A percentile compares a stretch with the other conserved stretches of the same genome.
phyloP scores from a whole-genome alignment of 1,139 yeast species.

The Lodderomyces metapsilosis region DNA sequence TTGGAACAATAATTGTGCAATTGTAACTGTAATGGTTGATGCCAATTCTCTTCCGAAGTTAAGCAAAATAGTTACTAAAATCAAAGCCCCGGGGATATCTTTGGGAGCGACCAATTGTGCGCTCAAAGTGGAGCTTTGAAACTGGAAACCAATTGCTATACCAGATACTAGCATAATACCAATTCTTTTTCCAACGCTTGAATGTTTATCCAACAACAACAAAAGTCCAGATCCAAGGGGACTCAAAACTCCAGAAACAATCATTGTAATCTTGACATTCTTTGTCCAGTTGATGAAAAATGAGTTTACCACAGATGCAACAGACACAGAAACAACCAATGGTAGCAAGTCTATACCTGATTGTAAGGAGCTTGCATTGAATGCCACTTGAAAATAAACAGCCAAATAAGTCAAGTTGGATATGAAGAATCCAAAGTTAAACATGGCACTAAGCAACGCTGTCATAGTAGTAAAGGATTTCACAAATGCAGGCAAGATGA shows the following conservation, averaged over 20 bases:
- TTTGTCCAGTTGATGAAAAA: conserved; percentile 45
- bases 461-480: conserved; percentile 33
- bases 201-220: conserved; percentile 35
- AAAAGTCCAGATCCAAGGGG: conserved; percentile 55
- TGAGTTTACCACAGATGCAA: conserved; percentile 49
- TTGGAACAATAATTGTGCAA: conserved; percentile 48
- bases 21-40: conserved; percentile 46
- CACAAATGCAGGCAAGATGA: conserved; percentile 45
- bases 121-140: conserved; percentile 53
- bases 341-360: conserved; percentile 63
- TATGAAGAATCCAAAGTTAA: conserved; percentile 47
- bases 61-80: conserved; percentile 48
- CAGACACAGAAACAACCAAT: conserved; percentile 48
- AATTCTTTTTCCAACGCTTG: conserved; percentile 39
- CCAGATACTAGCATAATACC: conserved; percentile 58
- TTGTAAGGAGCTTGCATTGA: conserved; percentile 47
- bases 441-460: conserved; percentile 36
- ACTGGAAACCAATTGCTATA: conserved; percentile 50
- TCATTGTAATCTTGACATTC: conserved; percentile 45
- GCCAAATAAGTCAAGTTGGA: conserved; percentile 44
- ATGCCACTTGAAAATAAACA: conserved; percentile 56
- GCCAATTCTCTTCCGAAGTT: conserved; percentile 49
- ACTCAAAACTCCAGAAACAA: conserved; percentile 43
- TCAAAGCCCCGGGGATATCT: conserved; percentile 46
- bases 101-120: conserved; percentile 58